Conservation (phyloP, 176 grass and related monocot species). For the Bromus sterilis region DNA sequence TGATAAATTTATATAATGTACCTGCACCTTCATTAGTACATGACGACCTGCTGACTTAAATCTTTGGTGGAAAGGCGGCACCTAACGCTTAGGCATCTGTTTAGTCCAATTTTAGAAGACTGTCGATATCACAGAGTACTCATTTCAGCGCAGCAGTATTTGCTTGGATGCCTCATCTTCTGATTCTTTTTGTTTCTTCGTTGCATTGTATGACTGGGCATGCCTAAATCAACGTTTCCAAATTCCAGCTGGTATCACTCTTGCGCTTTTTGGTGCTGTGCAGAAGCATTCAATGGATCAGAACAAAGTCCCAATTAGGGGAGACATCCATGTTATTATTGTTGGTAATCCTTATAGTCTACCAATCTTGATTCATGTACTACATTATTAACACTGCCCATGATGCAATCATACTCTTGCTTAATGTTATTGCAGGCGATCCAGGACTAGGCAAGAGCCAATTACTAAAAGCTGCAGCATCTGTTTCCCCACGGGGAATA, state of each 20-base stretch:
- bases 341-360: slow-evolving; percentile 55
- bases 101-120: neutral
- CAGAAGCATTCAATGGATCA: slow-evolving; percentile 83
- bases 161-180: neutral
- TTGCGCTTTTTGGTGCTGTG: slow-evolving; percentile 82
- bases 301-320: slow-evolving; percentile 91
- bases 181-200: slow-evolving; percentile 8
- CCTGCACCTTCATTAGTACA: neutral
- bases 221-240: slow-evolving; percentile 12
- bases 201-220: neutral
- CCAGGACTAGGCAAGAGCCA: slow-evolving; percentile 95
- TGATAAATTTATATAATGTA: neutral
- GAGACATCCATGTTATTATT: slow-evolving; percentile 82
- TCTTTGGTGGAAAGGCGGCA: neutral
- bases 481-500: slow-evolving; percentile 84
- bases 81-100: neutral
- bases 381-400: neutral
- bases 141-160: slow-evolving; percentile 9
- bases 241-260: slow-evolving; percentile 78
- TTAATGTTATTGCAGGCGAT: slow-evolving; percentile 48
- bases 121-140: neutral
- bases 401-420: slow-evolving; percentile 7
- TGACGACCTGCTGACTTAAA: neutral
- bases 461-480: slow-evolving; percentile 75
- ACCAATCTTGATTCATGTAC: neutral